Evolutionary conservation across 2,329 filamentous ascomycete genomes (phyloP).

Genomic region (Penicillium thymicola): DNA sequence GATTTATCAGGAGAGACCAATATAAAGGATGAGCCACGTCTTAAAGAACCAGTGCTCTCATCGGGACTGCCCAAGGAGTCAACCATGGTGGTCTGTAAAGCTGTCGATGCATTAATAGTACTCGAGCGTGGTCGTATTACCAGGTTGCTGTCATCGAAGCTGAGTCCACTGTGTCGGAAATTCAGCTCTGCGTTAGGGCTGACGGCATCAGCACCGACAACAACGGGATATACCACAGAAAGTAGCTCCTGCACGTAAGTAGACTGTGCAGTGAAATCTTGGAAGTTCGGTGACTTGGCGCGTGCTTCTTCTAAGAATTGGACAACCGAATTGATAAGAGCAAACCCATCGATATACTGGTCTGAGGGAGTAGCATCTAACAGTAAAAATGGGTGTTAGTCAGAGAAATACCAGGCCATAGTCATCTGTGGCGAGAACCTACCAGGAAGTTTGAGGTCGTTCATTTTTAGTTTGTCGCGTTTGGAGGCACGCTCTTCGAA

Average conservation of each 20-base stretch:
- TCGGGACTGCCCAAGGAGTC: constrained; percentile 46
- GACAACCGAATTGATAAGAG: constrained; percentile 71
- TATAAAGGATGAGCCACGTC: constrained; percentile 86
- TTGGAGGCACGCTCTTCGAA: constrained; percentile 7
- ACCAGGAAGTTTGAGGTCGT: constrained; percentile 12
- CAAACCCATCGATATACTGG: constrained; percentile 24
- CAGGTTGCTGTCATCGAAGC: constrained; percentile 81
- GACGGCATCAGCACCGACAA: constrained; percentile 81
- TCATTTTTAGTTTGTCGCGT: constrained; percentile 12
- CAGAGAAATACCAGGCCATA: background rate
- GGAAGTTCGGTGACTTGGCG: constrained; percentile 69
- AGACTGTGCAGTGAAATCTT: constrained; percentile 76
- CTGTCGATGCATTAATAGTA: constrained; percentile 49
- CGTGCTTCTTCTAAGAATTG: constrained; percentile 78
- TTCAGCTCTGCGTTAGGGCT: constrained; percentile 83
- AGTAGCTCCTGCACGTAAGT: constrained; percentile 79
- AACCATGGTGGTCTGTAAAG: constrained; percentile 70
- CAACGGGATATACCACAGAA: constrained; percentile 76
- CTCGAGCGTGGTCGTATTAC: constrained; percentile 73
- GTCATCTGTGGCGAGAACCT: background rate
- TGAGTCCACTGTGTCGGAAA: constrained; percentile 74
- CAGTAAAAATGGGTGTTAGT: background rate
- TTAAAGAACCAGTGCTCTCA: constrained; percentile 60
- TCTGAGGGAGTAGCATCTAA: constrained; percentile 7
- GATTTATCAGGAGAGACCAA: constrained; percentile 71